These are phyloP conservation scores for Diaporthe batatas DNA, from an alignment of 2,329 filamentous ascomycete genomes.

Conservation along the genomic window DNA sequence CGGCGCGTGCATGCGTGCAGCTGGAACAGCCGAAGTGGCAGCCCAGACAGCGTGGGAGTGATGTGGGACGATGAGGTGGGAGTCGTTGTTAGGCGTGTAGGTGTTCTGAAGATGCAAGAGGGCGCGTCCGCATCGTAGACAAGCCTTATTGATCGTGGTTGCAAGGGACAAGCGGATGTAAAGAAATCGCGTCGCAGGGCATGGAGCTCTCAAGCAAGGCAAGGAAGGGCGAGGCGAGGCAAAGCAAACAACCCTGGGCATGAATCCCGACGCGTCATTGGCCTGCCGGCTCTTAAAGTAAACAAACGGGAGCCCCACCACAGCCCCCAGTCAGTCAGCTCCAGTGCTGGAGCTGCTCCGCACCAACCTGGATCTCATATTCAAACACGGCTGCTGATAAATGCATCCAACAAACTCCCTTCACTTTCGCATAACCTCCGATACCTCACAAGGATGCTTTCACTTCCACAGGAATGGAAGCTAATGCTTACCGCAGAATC, in stretches of 20 bases:
- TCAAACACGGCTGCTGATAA: too few relatives aligned
- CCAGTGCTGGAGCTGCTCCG: not conserved
- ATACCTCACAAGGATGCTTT: not conserved
- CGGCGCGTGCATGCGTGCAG: conserved; percentile 16
- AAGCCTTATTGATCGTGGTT: conserved; percentile 7
- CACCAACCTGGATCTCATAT: too few relatives aligned
- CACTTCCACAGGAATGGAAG: not conserved
- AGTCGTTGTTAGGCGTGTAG: not conserved
- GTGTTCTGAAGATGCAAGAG: not conserved
- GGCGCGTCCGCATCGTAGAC: not conserved
- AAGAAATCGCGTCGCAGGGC: conserved; percentile 26
- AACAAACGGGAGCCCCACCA: conserved; percentile 33
- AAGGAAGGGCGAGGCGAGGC: not conserved
- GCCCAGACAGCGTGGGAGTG: not conserved
- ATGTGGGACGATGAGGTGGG: not conserved
- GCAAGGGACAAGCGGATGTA: not conserved
- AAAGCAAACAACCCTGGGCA: conserved; percentile 23
- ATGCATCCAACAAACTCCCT: not conserved
- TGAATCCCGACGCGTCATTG: conserved; percentile 26
- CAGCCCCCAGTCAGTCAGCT: not conserved
- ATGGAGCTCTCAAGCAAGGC: not conserved
- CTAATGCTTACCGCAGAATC: not conserved
- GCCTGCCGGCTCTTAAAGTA: conserved; percentile 18
- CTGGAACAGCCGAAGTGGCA: conserved; percentile 1
- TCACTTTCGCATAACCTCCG: not conserved